These are phyloP conservation scores for Solanum aculeatissimum DNA, from an alignment of 305 asterid genomes.

Conservation along the genomic window DNA sequence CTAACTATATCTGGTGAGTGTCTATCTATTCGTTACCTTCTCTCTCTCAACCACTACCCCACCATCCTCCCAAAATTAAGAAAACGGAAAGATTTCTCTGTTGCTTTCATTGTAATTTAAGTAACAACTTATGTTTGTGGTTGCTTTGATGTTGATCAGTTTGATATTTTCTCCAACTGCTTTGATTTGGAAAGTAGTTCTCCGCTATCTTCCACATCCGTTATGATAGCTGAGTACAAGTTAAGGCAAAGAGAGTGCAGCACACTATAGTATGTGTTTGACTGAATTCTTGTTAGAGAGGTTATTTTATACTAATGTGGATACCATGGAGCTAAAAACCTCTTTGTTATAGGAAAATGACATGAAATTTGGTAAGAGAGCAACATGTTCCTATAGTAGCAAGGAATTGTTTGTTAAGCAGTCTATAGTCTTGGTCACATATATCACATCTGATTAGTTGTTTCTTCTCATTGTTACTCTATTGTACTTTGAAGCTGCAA, in stretches of 20 bases:
- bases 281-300: neutral
- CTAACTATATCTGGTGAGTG: neutral
- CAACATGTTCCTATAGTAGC: neutral
- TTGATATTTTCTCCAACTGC: neutral
- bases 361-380: neutral
- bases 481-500: neutral
- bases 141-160: neutral
- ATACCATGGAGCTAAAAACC: neutral
- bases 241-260: neutral
- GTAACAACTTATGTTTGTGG: neutral
- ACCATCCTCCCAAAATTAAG: conserved; percentile 1
- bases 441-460: neutral
- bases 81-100: neutral
- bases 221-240: neutral
- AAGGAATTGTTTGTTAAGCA: neutral
- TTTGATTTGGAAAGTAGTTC: neutral
- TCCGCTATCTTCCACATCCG: neutral
- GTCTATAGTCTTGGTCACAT: neutral
- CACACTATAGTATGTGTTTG: neutral
- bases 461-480: neutral
- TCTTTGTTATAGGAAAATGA: neutral
- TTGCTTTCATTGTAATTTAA: conserved; percentile 5
- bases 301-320: neutral
- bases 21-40: neutral
- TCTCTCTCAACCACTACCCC: neutral